Base-by-base conservation (phyloP, 176 grass and related monocot species). In the Microstegium vimineum region DNA sequence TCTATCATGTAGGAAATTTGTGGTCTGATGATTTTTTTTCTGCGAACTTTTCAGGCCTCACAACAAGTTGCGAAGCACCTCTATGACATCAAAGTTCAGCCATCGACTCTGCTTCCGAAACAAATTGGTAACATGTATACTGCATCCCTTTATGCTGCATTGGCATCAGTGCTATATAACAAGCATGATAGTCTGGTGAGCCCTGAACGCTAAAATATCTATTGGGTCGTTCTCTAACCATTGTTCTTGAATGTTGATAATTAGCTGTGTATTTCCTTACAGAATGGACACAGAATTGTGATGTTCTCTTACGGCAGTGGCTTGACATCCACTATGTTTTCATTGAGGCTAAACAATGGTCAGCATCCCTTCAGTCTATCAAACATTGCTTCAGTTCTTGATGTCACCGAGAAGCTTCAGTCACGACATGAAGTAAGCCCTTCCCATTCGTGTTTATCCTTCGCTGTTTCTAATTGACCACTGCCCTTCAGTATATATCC, bases 231-330 rank as follows among this genome's bases (percentile, higher is more conserved):
- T 81, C 37, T 56, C 57, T 56, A n/a, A 54, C 2, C 47, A 61
- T 47, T 0, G 7, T 64, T 63, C 51, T 36, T 78, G 32, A 18
- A 67, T 68, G 1, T 27, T 45, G 43, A 37, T 17, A 42, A 11
- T 66, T 61, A 25, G 1, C 6, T 63, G 61, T 23, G 36, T 69
- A 38, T 90, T 45, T n/a, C 84, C 30, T 84, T 82, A 43, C 41
- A 99, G 97, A 68, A 22, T 5, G 91, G 91, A 16, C 89, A 95
- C 42, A 86, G 93, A 80, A 87, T 99, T 90, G 64, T 81, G 54
- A 99, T 99, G 97, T 99, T 99, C 85, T 99, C 97, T 87, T 99
- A 99, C 10, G 97, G 97, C 12, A 99, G 97, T 86, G 92, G 92
- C 67, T 73, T 91, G 41, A 86, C 92, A 51, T 90, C 92, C 45